Base-by-base conservation (phyloP, 1,284 basidiomycete species). In the Neonothopanus nambi region DNA sequence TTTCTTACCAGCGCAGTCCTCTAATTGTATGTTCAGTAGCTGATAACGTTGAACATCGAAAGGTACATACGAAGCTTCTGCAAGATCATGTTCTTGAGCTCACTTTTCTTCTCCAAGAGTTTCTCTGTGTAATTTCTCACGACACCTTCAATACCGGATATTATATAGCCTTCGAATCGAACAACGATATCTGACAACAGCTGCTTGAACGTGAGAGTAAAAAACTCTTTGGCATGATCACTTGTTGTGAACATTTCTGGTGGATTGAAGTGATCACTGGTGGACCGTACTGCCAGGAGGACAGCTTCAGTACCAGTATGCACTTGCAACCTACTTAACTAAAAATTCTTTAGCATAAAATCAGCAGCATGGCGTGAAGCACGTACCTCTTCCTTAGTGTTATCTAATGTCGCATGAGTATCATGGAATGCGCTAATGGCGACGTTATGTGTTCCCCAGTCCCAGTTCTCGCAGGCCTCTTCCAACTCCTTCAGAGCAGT, bases 1-100 rank as follows among this genome's bases (percentile, higher is more conserved):
- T 8, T 8, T 24, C 36, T 40, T 38, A 3, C 47, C 47, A 33
- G 49, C 64, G 66, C 65, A 8, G 45, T 48, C 2, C 28, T 35
- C n/a, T n/a, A n/a, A n/a, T n/a, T n/a, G n/a, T n/a, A n/a, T n/a
- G n/a, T n/a, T n/a, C n/a, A n/a, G n/a, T n/a, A n/a, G n/a, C n/a
- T n/a, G n/a, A n/a, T n/a, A n/a, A n/a, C n/a, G n/a, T n/a, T n/a
- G n/a, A n/a, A n/a, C n/a, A n/a, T n/a, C n/a, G n/a, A n/a, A n/a
- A n/a, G n/a, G n/a, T n/a, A n/a, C n/a, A n/a, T n/a, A n/a, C n/a
- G n/a, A n/a, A n/a, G n/a, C n/a, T n/a, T n/a, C n/a, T n/a, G n/a
- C n/a, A n/a, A n/a, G n/a, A n/a, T n/a, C n/a, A n/a, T n/a, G n/a
- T n/a, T n/a, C 36, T 48, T 36, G n/a, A 23, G 11, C 23, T 35